A percentile compares a stretch with the other conserved stretches of the same genome.
Conservation (phyloP, 1,284 basidiomycete species). For the Cerioporus squamosus region DNA sequence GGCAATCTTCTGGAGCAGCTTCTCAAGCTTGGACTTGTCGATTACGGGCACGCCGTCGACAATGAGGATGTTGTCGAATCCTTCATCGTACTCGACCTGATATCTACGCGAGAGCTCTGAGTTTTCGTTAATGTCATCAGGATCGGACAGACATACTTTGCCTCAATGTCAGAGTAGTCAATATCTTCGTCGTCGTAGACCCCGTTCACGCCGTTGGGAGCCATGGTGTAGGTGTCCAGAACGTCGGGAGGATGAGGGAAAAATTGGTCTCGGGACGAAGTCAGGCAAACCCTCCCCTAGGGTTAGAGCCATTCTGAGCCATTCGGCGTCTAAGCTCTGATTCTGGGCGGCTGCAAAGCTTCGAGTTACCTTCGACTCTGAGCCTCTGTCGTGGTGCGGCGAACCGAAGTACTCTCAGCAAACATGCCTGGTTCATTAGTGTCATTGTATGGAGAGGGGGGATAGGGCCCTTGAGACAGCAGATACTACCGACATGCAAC, state of each 20-base stretch:
- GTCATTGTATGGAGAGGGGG: conserved; percentile 22
- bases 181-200: conserved; percentile 67
- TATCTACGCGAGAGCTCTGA: conserved; percentile 57
- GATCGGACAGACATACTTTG: conserved; percentile 63
- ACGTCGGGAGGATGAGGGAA: conserved; percentile 13
- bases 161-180: conserved; percentile 94
- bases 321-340: not conserved
- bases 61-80: conserved; percentile 87
- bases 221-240: conserved; percentile 25
- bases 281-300: conserved; percentile 13
- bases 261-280: conserved; percentile 18
- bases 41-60: conserved; percentile 89
- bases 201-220: conserved; percentile 37
- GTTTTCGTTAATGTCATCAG: not conserved
- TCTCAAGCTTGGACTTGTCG: conserved; percentile 81
- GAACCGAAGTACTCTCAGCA: too few relatives aligned
- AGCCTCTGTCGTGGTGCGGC: too few relatives aligned
- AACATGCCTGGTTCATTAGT: conserved; percentile 21
- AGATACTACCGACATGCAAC: conserved; percentile 34
- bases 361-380: too few relatives aligned
- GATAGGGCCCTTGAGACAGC: conserved; percentile 22
- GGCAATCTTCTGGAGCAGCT: conserved; percentile 77
- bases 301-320: conserved; percentile 5
- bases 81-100: conserved; percentile 77
- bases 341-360: too few relatives aligned